These are phyloP conservation scores for Bryum argenteum DNA, from an alignment of 225 moss, liverwort and hornwort genomes.

Conservation along the genomic window DNA sequence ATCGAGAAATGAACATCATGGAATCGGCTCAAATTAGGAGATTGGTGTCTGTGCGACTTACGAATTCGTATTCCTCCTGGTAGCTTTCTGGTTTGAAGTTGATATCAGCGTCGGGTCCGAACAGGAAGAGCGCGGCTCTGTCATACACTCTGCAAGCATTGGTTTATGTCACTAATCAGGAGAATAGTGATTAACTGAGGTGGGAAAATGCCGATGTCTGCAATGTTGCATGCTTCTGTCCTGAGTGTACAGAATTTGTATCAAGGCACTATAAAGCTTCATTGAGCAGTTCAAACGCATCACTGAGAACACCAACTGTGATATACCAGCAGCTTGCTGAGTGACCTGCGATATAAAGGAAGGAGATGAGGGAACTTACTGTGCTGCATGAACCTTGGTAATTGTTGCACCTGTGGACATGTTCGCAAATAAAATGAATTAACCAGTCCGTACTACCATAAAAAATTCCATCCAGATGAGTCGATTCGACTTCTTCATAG, in stretches of 20 bases:
- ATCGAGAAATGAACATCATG: not conserved
- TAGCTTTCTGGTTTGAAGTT: conserved; percentile 46
- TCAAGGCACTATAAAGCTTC: too few species aligned
- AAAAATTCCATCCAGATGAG: too few species aligned
- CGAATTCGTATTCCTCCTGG: conserved; percentile 31
- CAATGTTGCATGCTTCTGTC: too few species aligned
- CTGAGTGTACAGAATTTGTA: too few species aligned
- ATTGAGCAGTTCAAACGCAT: not conserved
- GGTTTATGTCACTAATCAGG: not conserved
- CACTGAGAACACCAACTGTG: not conserved
- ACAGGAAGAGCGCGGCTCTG: conserved; percentile 49
- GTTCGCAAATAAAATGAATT: not conserved
- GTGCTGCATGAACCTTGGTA: conserved; percentile 35
- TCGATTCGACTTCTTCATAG: not conserved
- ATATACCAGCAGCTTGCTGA: not conserved
- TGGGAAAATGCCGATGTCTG: too few species aligned
- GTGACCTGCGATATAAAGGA: not conserved
- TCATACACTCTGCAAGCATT: conserved; percentile 22
- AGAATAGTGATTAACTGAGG: not conserved
- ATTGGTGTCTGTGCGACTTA: conserved; percentile 17
- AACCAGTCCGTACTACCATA: not conserved
- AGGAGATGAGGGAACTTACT: conserved; percentile 10
- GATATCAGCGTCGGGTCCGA: conserved; percentile 30
- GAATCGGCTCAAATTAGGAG: not conserved
- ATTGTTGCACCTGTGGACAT: conserved; percentile 35